Evolutionary conservation across 805 yeast species (phyloP), one percentile per base, ranked within the genome.

Genomic region (Candida tammaniensis): DNA sequence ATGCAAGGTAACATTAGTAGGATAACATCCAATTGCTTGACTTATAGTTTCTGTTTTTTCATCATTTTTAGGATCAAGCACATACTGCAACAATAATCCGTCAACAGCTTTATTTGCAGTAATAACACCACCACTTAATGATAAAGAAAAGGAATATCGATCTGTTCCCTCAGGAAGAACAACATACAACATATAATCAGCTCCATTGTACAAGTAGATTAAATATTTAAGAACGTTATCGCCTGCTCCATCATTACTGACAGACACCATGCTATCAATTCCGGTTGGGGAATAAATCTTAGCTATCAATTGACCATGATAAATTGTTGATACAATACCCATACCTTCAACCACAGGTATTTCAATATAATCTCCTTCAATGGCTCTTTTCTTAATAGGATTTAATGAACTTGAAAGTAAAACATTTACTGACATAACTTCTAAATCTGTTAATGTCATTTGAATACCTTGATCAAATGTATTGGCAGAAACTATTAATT

Each of bases 261-360:
- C 33, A 12, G 42, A 37, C 17, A 59, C 39, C 3, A 39, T 26
- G 7, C 31, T 13, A 10, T 35, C 13, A 17, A 58, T 17, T 8
- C 61, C 61, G 27, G 43, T 36, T 15, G 47, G 33, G 4, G 58
- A 43, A 30, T 48, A 51, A 26, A 58, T 42, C 37, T 57, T 52
- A 1, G 87, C 82, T 22, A 67, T 65, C 43, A 79, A 57, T 39
- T 64, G 59, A 22, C 68, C 68, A 49, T 53, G 48, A 36, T 71
- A 68, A 43, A 80, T 57, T 17, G 79, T 85, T 17, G 95, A 82
- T n/a, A 84, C 74, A 40, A 84, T 77, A 3, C 95, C 96, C 74
- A 71, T 70, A 33, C 97, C 96, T 55, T 82, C 35, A 17, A 35
- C 39, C 7, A 35, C 10, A 15, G 39, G 39, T 4, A 35, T 27